Evolutionary conservation across 2,329 filamentous ascomycete genomes (phyloP).

Genomic region (Lasiodiplodia sp.): DNA sequence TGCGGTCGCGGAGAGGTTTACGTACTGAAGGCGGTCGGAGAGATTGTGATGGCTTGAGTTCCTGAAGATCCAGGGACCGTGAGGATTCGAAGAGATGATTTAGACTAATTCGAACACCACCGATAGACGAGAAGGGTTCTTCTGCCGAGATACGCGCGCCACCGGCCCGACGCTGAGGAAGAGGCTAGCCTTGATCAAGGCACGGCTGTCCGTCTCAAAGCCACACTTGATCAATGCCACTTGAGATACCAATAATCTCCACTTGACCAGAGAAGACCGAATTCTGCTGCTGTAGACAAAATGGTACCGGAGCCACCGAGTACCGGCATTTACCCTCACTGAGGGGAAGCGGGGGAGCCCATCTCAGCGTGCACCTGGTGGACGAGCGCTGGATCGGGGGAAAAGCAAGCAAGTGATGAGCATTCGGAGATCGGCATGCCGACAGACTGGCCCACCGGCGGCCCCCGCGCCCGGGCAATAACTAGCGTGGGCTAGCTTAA

Average conservation of each 20-base stretch:
- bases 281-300: neutral
- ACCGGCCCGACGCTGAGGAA: neutral
- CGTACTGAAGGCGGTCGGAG: neutral
- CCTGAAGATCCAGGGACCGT: neutral
- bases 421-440: constrained; percentile 2
- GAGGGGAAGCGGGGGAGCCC: neutral
- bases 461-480: neutral
- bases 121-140: neutral
- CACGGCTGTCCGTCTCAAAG: neutral
- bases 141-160: neutral
- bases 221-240: neutral
- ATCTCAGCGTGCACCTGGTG: neutral
- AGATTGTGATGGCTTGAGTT: neutral
- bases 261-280: neutral
- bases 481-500: neutral
- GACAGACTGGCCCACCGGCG: neutral
- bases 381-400: neutral
- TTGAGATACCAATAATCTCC: neutral
- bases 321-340: neutral
- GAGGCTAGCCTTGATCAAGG: neutral
- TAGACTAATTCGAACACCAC: neutral
- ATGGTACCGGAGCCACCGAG: neutral
- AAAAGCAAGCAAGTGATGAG: neutral
- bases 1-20: neutral
- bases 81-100: neutral